Base-by-base conservation (phyloP, 257 asterid genomes). In the Solanum dulcamara region DNA sequence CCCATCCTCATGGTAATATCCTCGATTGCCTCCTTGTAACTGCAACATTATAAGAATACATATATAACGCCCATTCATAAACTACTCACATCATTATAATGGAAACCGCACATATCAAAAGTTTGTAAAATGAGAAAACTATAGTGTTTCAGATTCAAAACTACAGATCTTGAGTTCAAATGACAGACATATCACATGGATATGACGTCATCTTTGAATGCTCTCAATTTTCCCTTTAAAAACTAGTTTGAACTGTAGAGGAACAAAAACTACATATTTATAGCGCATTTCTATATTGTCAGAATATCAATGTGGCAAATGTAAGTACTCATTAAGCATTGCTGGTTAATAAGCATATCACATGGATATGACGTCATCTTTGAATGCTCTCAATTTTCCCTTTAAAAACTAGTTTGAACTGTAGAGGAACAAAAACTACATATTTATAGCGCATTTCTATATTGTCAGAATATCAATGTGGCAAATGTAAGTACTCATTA, bases 1-100 rank as follows among this genome's bases (percentile, higher is more conserved):
- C 98, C 99, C 99, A 96, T 96, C 89, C 94, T 94, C 99, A 90
- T 92, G 85, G 98, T 94, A 88, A 95, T 93, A 85, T 96, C 98
- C 93, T 95, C 97, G 85, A 96, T 96, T 81, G 98, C 98, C 85
- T 94, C 94, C 90, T 95, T 96, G 87, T 95, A 94, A 89, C 98
- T 96, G 92, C 91, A 89, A 84, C 85, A 82, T 15, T 71, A 77
- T 51, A 75, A 57, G 57, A 82, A 33, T 77, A n/a, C n/a, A n/a
- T n/a, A n/a, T n/a, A 48, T 86, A 85, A 84, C 10, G 48, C 51
- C 60, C 32, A 33, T 68, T 53, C 83, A 67, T 28, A 77, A 44
- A 77, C 81, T 44, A 15, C 38, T 42, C 35, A 24, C 38, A 4
- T 24, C 59, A 74, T 14, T 42, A 17, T 15, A 30, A 66, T 1